These are phyloP conservation scores for Populus tomentosa DNA, from an alignment of 441 rosid species.

Conservation along the genomic window DNA sequence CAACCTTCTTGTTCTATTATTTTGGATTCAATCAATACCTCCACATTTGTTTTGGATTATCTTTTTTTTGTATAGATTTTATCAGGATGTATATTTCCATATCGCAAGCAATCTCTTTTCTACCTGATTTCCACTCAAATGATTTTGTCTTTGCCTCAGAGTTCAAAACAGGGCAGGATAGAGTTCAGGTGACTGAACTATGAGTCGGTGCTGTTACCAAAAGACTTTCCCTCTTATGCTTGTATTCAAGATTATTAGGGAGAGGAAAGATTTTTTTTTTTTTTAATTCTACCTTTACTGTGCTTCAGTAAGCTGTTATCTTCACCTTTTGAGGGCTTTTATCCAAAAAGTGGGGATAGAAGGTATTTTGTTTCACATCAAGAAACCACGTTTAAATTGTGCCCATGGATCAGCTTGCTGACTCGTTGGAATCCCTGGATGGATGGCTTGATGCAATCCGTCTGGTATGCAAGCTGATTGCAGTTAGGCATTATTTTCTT, in stretches of 20 bases:
- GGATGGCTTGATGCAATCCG: conserved; percentile 99
- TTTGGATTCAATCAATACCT: background rate
- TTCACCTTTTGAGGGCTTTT: background rate
- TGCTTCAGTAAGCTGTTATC: background rate
- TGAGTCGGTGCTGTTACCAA: background rate
- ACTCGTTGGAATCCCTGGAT: conserved; percentile 90
- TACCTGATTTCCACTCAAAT: background rate
- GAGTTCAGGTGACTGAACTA: background rate
- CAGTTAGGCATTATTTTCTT: background rate
- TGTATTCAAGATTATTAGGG: background rate
- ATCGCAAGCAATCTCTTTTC: background rate
- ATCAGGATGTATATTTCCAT: background rate
- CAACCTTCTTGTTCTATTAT: background rate
- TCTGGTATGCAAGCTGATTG: conserved; percentile 72
- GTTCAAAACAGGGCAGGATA: background rate
- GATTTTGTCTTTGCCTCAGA: too few relatives aligned
- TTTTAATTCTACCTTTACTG: background rate
- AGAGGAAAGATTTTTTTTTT: background rate
- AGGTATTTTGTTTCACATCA: background rate
- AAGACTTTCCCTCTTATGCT: background rate
- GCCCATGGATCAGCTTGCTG: conserved; percentile 65
- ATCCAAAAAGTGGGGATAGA: background rate
- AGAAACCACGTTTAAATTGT: background rate
- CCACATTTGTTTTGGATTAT: background rate
- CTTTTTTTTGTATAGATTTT: background rate